These are phyloP conservation scores for Phytophthora aleatoria DNA, from an alignment of 352 stramenopile genomes.

Conservation along the genomic window DNA sequence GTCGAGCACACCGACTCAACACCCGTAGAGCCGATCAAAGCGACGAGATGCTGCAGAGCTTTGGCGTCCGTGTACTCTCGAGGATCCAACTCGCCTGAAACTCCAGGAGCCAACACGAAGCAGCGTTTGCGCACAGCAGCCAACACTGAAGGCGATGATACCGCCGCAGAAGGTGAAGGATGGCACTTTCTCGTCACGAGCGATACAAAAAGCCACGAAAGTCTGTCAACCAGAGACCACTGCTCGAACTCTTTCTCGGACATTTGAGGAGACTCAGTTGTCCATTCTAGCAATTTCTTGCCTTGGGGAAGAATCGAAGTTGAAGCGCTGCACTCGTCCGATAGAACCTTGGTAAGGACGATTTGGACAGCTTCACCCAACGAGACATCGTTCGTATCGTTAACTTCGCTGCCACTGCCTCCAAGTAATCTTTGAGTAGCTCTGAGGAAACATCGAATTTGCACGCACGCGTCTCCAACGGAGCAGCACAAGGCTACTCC, in stretches of 20 bases:
- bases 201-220: conserved; percentile 29
- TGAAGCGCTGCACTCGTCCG: conserved; percentile 8
- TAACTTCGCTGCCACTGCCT: neutral
- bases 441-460: conserved; percentile 28
- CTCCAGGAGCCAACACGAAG: conserved; percentile 16
- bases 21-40: conserved; percentile 18
- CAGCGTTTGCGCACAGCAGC: conserved; percentile 26
- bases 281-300: conserved; percentile 28
- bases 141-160: conserved; percentile 10
- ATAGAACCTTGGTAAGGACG: conserved; percentile 16
- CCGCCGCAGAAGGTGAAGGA: neutral
- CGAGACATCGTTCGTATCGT: neutral
- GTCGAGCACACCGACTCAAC: conserved; percentile 25
- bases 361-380: conserved; percentile 20
- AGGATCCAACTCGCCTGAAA: conserved; percentile 19
- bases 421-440: conserved; percentile 22
- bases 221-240: conserved; percentile 29
- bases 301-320: conserved; percentile 25
- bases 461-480: conserved; percentile 8
- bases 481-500: conserved; percentile 17
- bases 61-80: conserved; percentile 23
- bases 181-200: conserved; percentile 26
- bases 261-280: neutral
- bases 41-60: conserved; percentile 15
- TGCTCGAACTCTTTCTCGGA: conserved; percentile 24